A percentile compares a stretch with the other conserved stretches of the same genome.
Evolutionary conservation across 2,329 filamentous ascomycete genomes (phyloP).

Genomic region (Mycocentrospora acerina): DNA sequence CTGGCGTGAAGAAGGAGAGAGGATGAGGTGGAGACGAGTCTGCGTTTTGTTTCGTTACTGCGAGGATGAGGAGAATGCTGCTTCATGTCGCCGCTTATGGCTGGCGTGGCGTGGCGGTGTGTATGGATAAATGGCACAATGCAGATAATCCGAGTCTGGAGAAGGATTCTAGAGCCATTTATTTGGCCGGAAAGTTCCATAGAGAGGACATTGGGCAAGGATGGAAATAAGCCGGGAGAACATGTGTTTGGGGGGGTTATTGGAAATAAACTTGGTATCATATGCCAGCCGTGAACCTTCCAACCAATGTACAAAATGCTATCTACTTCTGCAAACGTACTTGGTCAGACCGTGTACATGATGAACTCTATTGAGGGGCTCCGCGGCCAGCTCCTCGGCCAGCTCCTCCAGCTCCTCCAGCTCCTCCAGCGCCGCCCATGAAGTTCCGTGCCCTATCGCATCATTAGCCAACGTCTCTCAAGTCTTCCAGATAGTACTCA

Average conservation of each 20-base stretch:
- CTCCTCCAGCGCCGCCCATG: constrained; percentile 58
- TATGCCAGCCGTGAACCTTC: constrained; percentile 16
- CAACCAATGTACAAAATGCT: constrained; percentile 1
- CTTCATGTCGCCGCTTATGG: too few relatives aligned
- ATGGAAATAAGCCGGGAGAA: too few relatives aligned
- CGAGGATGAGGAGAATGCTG: too few relatives aligned
- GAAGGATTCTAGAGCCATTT: too few relatives aligned
- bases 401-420: constrained; percentile 13
- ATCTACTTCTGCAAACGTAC: neutral
- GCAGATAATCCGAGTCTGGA: too few relatives aligned
- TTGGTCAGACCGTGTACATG: neutral
- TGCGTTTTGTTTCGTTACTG: too few relatives aligned
- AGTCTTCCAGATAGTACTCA: constrained; percentile 54
- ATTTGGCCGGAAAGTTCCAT: too few relatives aligned
- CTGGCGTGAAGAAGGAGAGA: constrained; percentile 44
- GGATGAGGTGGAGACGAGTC: too few relatives aligned
- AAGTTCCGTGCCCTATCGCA: constrained; percentile 62
- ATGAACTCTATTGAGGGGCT: constrained; percentile 17
- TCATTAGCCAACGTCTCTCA: constrained; percentile 4
- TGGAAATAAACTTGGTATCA: constrained; percentile 30
- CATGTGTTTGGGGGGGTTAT: neutral
- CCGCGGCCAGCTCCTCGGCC: constrained; percentile 22
- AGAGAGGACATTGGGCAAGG: too few relatives aligned
- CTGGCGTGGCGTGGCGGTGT: too few relatives aligned
- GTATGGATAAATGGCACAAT: too few relatives aligned